Evolutionary conservation across 1,284 basidiomycete genomes (phyloP), one percentile per base, ranked within the genome.

Genomic region (Ceratobasidium sp.): DNA sequence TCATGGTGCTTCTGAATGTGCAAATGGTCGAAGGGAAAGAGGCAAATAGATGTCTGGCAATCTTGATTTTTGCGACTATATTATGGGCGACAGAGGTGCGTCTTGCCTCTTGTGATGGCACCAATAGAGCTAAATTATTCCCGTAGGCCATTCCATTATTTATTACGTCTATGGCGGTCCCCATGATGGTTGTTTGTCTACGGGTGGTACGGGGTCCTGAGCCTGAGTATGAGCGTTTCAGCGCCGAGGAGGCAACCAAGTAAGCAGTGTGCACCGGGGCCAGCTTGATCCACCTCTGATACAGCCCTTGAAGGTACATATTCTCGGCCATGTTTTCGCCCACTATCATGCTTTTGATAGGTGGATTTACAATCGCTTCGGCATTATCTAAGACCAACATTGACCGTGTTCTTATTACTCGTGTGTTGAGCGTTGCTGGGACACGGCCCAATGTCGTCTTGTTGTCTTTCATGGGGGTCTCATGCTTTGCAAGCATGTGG

Each of bases 401-500:
- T 76, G 97, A 99, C 82, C 91, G 95, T 71, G 87, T 96, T 73
- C 83, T 98, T 42, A 96, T 98, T 58, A 96, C 94, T n/a, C 88
- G 93, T 48, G 88, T 99, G 42, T 86, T 99, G 59, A 91, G 89
- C 76, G 83, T 97, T 59, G 97, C 97, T 1, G 96, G 97, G 0
- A 92, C 93, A 8, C 86, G 86, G 72, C 97, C 96, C 0, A 89
- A 88, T 76, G 88, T 87, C 0, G 96, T 99, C 1, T 83, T 99
- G 18, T 86, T 99, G 46, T 92, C 95, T 0, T 94, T 98, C 81
- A 99, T 99, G 97, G 88, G 85, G 48, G 96, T 99, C 4, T 92
- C 96, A 0, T 98, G 96, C 79, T 99, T 99, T 79, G 95, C 96
- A 1, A 95, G 92, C 80, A 99, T 98, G 97, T 99, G 96, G 97